phyloP scores from a whole-genome alignment of 768 basidiomycete species.

The Pleurotus eryngii region DNA sequence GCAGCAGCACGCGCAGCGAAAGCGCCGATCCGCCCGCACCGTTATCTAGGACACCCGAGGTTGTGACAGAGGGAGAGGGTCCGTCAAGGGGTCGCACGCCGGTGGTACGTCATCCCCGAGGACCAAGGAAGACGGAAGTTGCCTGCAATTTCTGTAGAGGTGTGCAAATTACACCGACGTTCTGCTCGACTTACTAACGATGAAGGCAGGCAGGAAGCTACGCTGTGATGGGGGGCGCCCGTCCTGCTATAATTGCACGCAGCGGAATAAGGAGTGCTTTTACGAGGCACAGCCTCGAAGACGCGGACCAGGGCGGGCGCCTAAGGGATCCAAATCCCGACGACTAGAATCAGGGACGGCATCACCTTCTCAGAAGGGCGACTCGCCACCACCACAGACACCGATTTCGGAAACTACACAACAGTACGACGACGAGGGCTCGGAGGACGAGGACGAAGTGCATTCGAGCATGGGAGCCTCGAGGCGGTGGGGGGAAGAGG shows the following conservation, averaged over 20 bases:
- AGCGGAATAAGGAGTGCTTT: conserved; percentile 31
- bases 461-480: conserved; percentile 21
- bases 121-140: conserved; percentile 49
- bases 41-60: conserved; percentile 2
- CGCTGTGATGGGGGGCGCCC: conserved; percentile 69
- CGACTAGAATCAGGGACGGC: conserved; percentile 26
- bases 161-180: conserved; percentile 21
- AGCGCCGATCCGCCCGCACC: conserved; percentile 2
- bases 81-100: conserved; percentile 5
- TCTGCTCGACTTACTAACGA: background rate
- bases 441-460: conserved; percentile 27
- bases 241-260: conserved; percentile 58
- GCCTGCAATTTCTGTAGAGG: conserved; percentile 82
- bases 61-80: conserved; percentile 2
- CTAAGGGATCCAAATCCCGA: conserved; percentile 50
- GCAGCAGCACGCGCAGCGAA: conserved; percentile 1
- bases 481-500: conserved; percentile 9
- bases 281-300: conserved; percentile 35
- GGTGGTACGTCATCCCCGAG: conserved; percentile 5
- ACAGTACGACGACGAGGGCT: conserved; percentile 27
- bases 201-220: conserved; percentile 63
- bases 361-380: conserved; percentile 5
- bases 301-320: conserved; percentile 74
- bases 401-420: conserved; percentile 27
- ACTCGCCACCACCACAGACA: conserved; percentile 14